These are phyloP conservation scores for Pichia heedii DNA, from an alignment of 805 yeast species.

Conservation along the genomic window DNA sequence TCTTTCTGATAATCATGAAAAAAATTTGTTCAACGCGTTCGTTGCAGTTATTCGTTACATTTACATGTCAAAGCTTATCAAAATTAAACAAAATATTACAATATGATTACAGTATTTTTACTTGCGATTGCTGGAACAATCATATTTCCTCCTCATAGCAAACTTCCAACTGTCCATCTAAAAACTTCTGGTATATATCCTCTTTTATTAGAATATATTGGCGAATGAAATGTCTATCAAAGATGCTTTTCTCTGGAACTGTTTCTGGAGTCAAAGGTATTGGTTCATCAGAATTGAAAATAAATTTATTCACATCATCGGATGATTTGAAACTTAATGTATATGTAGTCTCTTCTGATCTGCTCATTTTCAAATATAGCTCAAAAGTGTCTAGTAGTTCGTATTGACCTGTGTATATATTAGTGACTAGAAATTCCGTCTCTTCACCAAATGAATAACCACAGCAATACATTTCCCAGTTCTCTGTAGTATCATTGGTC, in stretches of 20 bases:
- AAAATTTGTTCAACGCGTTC: too few species aligned
- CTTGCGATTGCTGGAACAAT: too few species aligned
- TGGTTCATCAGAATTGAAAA: background rate
- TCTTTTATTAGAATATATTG: background rate
- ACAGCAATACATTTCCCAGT: background rate
- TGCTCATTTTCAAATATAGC: constrained; percentile 4
- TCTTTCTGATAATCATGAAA: too few species aligned
- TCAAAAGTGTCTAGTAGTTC: constrained; percentile 10
- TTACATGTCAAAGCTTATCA: too few species aligned
- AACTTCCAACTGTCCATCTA: background rate
- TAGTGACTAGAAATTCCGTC: constrained; percentile 2
- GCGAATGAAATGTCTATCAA: background rate
- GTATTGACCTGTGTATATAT: constrained; percentile 1
- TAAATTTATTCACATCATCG: background rate
- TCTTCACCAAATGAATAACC: constrained; percentile 9
- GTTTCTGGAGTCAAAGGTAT: background rate
- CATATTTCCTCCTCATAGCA: background rate
- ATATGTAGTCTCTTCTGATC: background rate
- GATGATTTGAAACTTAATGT: constrained; percentile 3
- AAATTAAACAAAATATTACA: too few species aligned
- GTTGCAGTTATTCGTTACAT: too few species aligned
- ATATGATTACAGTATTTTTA: too few species aligned
- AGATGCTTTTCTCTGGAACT: background rate
- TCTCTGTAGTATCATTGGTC: too few species aligned
- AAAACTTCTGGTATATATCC: background rate